Evolutionary conservation across 2,329 filamentous ascomycete genomes (phyloP).

Genomic region (Chalaropsis ovoidea): DNA sequence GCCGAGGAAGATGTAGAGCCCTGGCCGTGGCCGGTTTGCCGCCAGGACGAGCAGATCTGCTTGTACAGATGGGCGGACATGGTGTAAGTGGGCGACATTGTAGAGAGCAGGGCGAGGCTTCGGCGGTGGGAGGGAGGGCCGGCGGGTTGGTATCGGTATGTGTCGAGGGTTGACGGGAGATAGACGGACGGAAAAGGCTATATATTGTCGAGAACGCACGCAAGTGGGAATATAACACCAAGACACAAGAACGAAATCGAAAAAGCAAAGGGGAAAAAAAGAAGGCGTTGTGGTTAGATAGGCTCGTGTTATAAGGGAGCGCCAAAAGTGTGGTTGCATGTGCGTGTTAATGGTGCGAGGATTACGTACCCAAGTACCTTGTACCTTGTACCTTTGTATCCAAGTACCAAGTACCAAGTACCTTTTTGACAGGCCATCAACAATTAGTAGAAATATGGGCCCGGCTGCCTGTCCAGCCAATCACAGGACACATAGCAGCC

Average conservation of each 20-base stretch:
- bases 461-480: background rate
- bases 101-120: constrained; percentile 1
- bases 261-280: background rate
- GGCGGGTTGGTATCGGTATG: no score
- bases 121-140: background rate
- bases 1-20: constrained; percentile 31
- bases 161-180: background rate
- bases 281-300: background rate
- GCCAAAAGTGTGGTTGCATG: no score
- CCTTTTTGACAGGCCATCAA: background rate
- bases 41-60: constrained; percentile 51
- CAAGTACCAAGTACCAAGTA: background rate
- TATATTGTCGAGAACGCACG: no score
- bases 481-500: background rate
- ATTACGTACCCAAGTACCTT: no score
- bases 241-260: background rate
- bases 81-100: constrained; percentile 51
- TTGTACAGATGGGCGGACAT: constrained; percentile 53
- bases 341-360: no score
- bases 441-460: background rate
- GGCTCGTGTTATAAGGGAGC: background rate
- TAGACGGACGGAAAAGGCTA: background rate
- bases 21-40: constrained; percentile 33
- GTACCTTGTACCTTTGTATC: no score
- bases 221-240: no score